Conservation (phyloP, 148 eudicot species). For the Talinum fruticosum region DNA sequence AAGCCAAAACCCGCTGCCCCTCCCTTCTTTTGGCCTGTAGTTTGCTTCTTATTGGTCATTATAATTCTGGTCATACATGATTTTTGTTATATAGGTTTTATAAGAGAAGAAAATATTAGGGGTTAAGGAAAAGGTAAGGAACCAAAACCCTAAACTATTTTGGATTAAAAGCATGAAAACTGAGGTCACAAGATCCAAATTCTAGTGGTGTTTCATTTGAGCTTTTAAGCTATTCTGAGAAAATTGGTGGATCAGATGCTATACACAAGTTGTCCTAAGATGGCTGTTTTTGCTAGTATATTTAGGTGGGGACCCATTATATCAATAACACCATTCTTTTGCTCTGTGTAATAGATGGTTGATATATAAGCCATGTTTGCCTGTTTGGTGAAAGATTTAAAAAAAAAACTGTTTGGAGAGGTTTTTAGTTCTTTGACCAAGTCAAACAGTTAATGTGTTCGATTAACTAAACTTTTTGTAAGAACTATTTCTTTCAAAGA, state of each 20-base stretch:
- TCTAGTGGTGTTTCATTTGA: neutral
- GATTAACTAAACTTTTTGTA: too few species aligned
- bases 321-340: too few species aligned
- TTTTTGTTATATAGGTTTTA: neutral
- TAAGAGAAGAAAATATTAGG: neutral
- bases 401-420: too few species aligned
- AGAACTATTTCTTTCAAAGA: too few species aligned
- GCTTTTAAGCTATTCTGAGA: neutral
- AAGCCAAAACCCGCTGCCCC: neutral
- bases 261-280: neutral
- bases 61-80: neutral
- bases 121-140: neutral
- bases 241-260: neutral
- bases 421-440: too few species aligned
- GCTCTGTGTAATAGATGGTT: too few species aligned
- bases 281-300: neutral
- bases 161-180: neutral
- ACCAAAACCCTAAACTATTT: too few species aligned
- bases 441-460: too few species aligned
- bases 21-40: neutral
- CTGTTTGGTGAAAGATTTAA: too few species aligned
- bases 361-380: too few species aligned
- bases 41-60: neutral
- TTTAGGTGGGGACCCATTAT: too few species aligned
- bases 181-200: neutral